phyloP scores from a whole-genome alignment of 495 filamentous ascomycete genomes.

The Aspergillus sclerotioniger region DNA sequence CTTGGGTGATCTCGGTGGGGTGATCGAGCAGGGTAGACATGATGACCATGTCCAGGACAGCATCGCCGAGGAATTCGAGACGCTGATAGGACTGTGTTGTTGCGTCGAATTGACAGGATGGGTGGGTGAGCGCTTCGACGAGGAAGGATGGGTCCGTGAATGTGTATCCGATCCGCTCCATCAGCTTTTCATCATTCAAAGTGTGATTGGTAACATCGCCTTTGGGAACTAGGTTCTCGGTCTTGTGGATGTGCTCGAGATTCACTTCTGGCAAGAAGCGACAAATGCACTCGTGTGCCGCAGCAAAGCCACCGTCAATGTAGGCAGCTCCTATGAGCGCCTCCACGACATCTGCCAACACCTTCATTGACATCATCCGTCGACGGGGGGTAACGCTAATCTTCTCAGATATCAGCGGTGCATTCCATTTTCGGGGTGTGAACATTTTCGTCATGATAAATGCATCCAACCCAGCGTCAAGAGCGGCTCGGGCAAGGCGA shows the following conservation, averaged over 20 bases:
- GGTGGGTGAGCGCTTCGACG: slow-evolving; percentile 83
- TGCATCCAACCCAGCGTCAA: slow-evolving; percentile 61
- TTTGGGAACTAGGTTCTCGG: slow-evolving; percentile 9
- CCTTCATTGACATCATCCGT: slow-evolving; percentile 66
- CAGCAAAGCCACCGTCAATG: slow-evolving; percentile 60
- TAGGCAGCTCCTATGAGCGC: slow-evolving; percentile 78
- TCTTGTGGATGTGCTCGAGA: slow-evolving; percentile 20
- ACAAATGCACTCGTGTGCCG: slow-evolving; percentile 62
- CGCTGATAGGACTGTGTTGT: slow-evolving; percentile 70
- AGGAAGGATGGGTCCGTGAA: slow-evolving; percentile 71
- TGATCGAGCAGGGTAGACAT: slow-evolving; percentile 51
- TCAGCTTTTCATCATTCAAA: slow-evolving; percentile 17
- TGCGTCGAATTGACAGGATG: slow-evolving; percentile 59
- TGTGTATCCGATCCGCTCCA: slow-evolving; percentile 45
- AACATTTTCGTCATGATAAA: slow-evolving; percentile 73
- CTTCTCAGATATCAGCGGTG: slow-evolving; percentile 56
- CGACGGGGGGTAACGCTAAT: slow-evolving; percentile 11
- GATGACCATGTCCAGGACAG: slow-evolving; percentile 78
- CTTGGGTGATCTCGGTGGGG: slow-evolving; percentile 50
- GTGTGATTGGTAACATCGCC: not conserved
- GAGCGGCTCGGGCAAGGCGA: slow-evolving; percentile 61
- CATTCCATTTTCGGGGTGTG: slow-evolving; percentile 69
- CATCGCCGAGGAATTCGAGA: slow-evolving; percentile 88
- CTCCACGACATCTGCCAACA: slow-evolving; percentile 88
- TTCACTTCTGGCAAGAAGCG: slow-evolving; percentile 63